Percentiles rank a stretch among this genome's conserved stretches.
Conservation (phyloP, 2,329 filamentous ascomycete genomes). For the Teratosphaeria viscida region DNA sequence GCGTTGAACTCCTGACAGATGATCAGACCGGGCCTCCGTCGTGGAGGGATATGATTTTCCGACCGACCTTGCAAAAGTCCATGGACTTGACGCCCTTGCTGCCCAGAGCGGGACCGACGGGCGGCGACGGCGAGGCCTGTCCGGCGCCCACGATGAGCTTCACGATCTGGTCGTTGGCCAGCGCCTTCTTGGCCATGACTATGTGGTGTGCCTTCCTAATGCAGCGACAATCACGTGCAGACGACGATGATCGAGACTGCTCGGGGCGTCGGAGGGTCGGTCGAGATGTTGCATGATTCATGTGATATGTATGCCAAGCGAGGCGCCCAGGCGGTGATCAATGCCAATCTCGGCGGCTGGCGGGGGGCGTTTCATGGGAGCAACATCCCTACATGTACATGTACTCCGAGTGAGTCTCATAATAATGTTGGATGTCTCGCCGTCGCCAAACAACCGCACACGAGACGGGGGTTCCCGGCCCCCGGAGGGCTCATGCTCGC, state of each 20-base stretch:
- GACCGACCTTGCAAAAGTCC: conserved; percentile 89
- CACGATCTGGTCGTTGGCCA: conserved; percentile 63
- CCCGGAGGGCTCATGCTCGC: no score
- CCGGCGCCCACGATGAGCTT: conserved; percentile 97
- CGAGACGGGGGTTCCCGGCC: no score
- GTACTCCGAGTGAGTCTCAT: no score
- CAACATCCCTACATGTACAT: background rate
- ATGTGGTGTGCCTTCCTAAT: conserved; percentile 1
- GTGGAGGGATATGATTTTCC: background rate
- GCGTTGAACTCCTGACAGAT: conserved; percentile 85
- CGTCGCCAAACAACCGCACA: background rate
- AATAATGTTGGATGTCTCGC: background rate
- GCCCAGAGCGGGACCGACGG: conserved; percentile 89
- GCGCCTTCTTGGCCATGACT: conserved; percentile 43
- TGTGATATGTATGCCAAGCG: background rate
- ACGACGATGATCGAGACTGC: background rate
- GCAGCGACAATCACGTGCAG: background rate
- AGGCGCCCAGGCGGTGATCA: background rate
- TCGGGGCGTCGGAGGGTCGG: background rate
- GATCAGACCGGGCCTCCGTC: background rate
- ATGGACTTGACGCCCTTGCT: conserved; percentile 98
- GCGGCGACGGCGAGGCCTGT: conserved; percentile 86
- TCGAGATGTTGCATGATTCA: background rate
- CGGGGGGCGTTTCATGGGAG: background rate
- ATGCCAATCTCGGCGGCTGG: background rate